Evolutionary conservation across 2,329 filamentous ascomycete species (phyloP).

Genomic region (Orbilia oligospora): DNA sequence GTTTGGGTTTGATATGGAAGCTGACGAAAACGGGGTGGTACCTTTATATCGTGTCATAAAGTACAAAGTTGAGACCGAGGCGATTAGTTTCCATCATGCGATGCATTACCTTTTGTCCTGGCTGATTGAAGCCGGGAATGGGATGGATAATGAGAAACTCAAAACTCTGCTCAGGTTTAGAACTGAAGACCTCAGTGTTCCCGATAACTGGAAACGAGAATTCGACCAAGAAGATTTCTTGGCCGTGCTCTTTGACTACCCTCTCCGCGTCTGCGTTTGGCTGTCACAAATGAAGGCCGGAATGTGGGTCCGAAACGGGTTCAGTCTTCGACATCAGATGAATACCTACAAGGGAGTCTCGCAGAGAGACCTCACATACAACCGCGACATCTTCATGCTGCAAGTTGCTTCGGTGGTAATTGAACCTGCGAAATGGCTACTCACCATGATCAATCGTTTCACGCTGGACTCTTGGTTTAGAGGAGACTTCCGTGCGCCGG

Average conservation of each 20-base stretch:
- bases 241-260: slow-evolving; percentile 91
- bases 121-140: slow-evolving; percentile 90
- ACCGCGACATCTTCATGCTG: slow-evolving; percentile 92
- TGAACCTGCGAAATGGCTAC: slow-evolving; percentile 84
- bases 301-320: slow-evolving; percentile 98
- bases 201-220: slow-evolving; percentile 75
- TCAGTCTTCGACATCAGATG: slow-evolving; percentile 95
- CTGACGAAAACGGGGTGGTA: slow-evolving; percentile 53
- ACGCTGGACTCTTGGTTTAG: slow-evolving; percentile 89
- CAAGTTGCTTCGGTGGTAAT: slow-evolving; percentile 92
- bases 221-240: slow-evolving; percentile 82
- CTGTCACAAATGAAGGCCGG: slow-evolving; percentile 97
- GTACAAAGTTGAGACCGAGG: slow-evolving; percentile 88
- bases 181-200: slow-evolving; percentile 77
- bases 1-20: slow-evolving; percentile 53
- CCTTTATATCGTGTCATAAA: slow-evolving; percentile 79
- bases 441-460: slow-evolving; percentile 91
- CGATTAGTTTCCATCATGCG: slow-evolving; percentile 97
- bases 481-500: slow-evolving; percentile 80
- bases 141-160: slow-evolving; percentile 78
- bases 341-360: slow-evolving; percentile 91
- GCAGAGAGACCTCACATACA: slow-evolving; percentile 91
- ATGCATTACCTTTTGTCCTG: slow-evolving; percentile 96
- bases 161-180: slow-evolving; percentile 80
- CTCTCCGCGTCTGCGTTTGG: slow-evolving; percentile 94